phyloP scores from a whole-genome alignment of 495 filamentous ascomycete genomes.

The Halenospora varia region DNA sequence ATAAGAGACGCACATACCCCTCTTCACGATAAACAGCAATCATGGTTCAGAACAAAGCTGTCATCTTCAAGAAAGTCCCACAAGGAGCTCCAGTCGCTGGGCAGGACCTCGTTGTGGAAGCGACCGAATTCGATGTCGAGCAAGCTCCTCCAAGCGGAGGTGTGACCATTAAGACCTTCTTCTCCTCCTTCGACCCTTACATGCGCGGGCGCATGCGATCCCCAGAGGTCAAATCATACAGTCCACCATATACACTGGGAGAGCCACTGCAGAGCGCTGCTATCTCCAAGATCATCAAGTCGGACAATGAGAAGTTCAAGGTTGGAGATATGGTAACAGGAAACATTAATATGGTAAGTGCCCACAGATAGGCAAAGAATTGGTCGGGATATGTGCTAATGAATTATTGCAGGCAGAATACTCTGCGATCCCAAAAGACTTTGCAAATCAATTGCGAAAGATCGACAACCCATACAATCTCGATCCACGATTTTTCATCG shows the following conservation, averaged over 20 bases:
- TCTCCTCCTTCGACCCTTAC: slow-evolving; percentile 86
- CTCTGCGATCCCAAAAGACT: slow-evolving; percentile 33
- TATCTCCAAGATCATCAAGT: slow-evolving; percentile 64
- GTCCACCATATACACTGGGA: slow-evolving; percentile 50
- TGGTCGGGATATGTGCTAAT: too few relatives aligned
- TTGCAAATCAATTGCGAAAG: slow-evolving; percentile 32
- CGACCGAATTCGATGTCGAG: slow-evolving; percentile 60
- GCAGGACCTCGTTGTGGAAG: slow-evolving; percentile 68
- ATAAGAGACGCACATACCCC: too few relatives aligned
- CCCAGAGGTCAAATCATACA: slow-evolving; percentile 54
- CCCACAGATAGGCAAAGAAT: too few relatives aligned
- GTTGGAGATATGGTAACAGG: slow-evolving; percentile 66
- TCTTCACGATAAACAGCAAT: slow-evolving; percentile 12
- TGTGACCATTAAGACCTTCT: slow-evolving; percentile 66
- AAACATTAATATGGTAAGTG: too few relatives aligned
- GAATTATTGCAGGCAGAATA: slow-evolving; percentile 69
- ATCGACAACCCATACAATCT: slow-evolving; percentile 59
- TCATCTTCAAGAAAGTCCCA: slow-evolving; percentile 76
- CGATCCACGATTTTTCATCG: slow-evolving; percentile 61
- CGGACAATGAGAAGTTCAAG: slow-evolving; percentile 54
- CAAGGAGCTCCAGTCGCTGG: slow-evolving; percentile 64
- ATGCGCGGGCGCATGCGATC: slow-evolving; percentile 66
- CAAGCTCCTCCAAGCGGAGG: slow-evolving; percentile 63
- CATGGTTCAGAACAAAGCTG: slow-evolving; percentile 67
- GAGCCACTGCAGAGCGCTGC: slow-evolving; percentile 51